Percentiles rank a stretch among this genome's conserved stretches.
Evolutionary conservation across 805 yeast genomes (phyloP).

Genomic region (Scheffersomyces lignosus): DNA sequence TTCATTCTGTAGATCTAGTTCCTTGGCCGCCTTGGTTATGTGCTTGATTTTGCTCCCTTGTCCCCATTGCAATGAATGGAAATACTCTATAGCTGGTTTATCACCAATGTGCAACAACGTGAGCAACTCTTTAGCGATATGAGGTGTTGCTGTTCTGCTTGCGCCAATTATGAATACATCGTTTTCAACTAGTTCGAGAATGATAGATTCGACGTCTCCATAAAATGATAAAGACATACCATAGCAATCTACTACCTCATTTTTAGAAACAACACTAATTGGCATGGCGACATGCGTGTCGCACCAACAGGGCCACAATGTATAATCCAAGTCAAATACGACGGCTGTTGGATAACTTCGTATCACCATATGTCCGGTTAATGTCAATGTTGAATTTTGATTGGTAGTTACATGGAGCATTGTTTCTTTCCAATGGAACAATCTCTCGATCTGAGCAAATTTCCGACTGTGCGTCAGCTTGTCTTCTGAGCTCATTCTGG

Average conservation of each 20-base stretch:
- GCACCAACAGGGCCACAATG: conserved; percentile 85
- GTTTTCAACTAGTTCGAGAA: conserved; percentile 49
- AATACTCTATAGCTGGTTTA: conserved; percentile 50
- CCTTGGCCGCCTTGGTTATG: conserved; percentile 48
- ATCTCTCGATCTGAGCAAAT: no score
- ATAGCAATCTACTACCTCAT: conserved; percentile 48
- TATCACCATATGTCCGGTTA: not conserved
- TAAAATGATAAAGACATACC: conserved; percentile 61
- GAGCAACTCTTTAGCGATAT: conserved; percentile 68
- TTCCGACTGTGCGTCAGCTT: no score
- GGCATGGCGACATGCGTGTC: conserved; percentile 71
- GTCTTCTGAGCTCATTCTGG: no score
- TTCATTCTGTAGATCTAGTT: conserved; percentile 47
- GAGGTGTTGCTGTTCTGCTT: conserved; percentile 76
- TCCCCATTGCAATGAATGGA: conserved; percentile 70
- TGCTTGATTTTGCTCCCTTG: conserved; percentile 60
- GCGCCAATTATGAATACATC: conserved; percentile 64
- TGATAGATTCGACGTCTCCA: conserved; percentile 65
- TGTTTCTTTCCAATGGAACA: no score
- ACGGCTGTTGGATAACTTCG: conserved; percentile 43
- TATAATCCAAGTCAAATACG: conserved; percentile 75
- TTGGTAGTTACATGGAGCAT: no score
- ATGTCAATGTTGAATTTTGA: no score
- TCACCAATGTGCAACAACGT: conserved; percentile 51
- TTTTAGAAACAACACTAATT: conserved; percentile 17